Evolutionary conservation across 2,329 filamentous ascomycete species (phyloP).

Genomic region (Sporothrix mexicana): DNA sequence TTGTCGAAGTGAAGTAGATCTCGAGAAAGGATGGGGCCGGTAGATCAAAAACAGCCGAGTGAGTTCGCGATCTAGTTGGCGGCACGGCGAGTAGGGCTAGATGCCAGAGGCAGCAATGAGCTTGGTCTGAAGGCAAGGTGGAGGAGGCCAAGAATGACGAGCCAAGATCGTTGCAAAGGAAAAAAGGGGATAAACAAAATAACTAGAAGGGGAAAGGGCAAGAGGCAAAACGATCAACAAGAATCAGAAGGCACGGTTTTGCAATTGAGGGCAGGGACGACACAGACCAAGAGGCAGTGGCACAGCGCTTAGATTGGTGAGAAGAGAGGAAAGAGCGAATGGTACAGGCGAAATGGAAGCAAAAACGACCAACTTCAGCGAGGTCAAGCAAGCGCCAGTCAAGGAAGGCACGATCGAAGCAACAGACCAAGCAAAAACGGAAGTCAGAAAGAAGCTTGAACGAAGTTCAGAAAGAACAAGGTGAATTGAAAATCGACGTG

Average conservation of each 20-base stretch:
- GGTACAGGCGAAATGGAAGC: neutral
- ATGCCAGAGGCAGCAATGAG: constrained; percentile 7
- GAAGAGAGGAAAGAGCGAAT: constrained; percentile 7
- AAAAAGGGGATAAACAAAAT: constrained; percentile 1
- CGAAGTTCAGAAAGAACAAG: neutral
- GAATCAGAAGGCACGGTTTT: neutral
- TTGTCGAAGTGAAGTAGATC: neutral
- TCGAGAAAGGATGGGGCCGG: neutral
- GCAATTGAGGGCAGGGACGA: neutral
- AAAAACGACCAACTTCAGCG: constrained; percentile 1
- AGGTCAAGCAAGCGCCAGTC: neutral
- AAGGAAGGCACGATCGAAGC: constrained; percentile 8
- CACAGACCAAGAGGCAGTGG: neutral
- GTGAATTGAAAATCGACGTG: constrained; percentile 2
- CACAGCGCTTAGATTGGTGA: neutral
- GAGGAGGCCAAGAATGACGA: constrained; percentile 18
- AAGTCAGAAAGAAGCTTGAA: constrained; percentile 1
- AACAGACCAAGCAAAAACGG: neutral
- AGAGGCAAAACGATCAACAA: too few species aligned
- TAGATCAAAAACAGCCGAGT: neutral
- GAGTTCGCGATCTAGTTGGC: neutral
- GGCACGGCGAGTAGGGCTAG: neutral
- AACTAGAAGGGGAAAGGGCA: neutral
- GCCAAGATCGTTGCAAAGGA: neutral
- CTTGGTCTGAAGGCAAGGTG: neutral